These are phyloP conservation scores for Populus pruinosa DNA, from an alignment of 345 rosid species.

Conservation along the genomic window DNA sequence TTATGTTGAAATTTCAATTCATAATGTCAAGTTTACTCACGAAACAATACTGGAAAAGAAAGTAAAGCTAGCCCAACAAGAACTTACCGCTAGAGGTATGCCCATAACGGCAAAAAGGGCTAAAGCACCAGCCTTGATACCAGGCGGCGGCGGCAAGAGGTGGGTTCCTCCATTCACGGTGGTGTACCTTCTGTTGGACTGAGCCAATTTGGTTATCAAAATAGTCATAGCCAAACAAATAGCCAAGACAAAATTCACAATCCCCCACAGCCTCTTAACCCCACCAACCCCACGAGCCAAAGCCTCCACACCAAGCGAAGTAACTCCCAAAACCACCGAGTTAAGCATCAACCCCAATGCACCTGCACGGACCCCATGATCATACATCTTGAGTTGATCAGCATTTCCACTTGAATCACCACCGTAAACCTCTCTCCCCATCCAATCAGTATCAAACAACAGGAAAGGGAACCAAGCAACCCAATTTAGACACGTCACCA, in stretches of 20 bases:
- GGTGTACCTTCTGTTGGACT: constrained; percentile 34
- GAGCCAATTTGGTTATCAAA: constrained; percentile 56
- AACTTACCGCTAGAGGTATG: constrained; percentile 69
- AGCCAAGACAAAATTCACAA: constrained; percentile 63
- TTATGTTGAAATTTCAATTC: neutral
- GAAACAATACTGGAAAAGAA: neutral
- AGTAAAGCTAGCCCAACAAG: neutral
- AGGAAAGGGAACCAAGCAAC: constrained; percentile 86
- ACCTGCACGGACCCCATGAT: constrained; percentile 70
- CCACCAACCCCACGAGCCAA: constrained; percentile 46
- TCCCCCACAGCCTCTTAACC: constrained; percentile 62
- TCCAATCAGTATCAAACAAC: constrained; percentile 85
- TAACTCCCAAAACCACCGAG: constrained; percentile 64
- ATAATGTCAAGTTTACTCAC: neutral
- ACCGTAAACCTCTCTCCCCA: constrained; percentile 90
- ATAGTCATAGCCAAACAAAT: constrained; percentile 51
- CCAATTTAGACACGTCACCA: constrained; percentile 86
- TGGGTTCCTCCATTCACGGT: neutral
- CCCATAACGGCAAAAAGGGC: constrained; percentile 65
- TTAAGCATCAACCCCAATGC: constrained; percentile 77
- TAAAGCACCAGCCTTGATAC: constrained; percentile 55
- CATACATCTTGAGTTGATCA: constrained; percentile 35
- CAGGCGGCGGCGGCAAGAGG: constrained; percentile 35
- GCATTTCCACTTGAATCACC: constrained; percentile 44
- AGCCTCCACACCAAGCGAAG: constrained; percentile 54